phyloP scores from a whole-genome alignment of 2,329 filamentous ascomycete species.

The Raffaelea albimanens region DNA sequence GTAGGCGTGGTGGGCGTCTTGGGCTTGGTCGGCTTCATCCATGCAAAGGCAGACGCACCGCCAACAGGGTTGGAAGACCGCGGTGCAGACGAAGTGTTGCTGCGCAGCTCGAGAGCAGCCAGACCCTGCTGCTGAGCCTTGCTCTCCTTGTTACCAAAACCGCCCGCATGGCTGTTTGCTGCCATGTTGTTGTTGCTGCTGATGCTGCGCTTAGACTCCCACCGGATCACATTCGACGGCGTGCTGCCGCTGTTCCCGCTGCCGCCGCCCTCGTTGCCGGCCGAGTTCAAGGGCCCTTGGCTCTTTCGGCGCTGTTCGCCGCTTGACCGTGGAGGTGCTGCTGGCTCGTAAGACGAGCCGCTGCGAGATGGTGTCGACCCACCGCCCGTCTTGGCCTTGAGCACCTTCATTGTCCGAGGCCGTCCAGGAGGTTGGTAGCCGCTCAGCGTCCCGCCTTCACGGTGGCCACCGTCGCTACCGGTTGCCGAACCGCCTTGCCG shows the following conservation, averaged over 20 bases:
- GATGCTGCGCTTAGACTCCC: slow-evolving; percentile 42
- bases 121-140: slow-evolving; percentile 17
- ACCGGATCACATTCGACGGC: slow-evolving; percentile 26
- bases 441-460: slow-evolving; percentile 45
- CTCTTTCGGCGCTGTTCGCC: slow-evolving; percentile 46
- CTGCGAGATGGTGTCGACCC: slow-evolving; percentile 40
- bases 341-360: slow-evolving; percentile 42
- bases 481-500: slow-evolving; percentile 43
- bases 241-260: slow-evolving; percentile 1
- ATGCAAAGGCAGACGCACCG: slow-evolving; percentile 87
- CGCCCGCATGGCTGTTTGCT: slow-evolving; percentile 18
- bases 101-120: slow-evolving; percentile 21
- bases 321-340: slow-evolving; percentile 32
- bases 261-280: slow-evolving; percentile 12
- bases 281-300: slow-evolving; percentile 22
- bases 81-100: slow-evolving; percentile 30
- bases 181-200: slow-evolving; percentile 23
- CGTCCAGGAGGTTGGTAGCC: slow-evolving; percentile 62
- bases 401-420: slow-evolving; percentile 75
- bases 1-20: slow-evolving; percentile 29
- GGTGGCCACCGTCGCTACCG: slow-evolving; percentile 42
- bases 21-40: slow-evolving; percentile 59
- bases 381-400: slow-evolving; percentile 60
- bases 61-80: slow-evolving; percentile 74
- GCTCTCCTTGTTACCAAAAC: slow-evolving; percentile 22